These are phyloP conservation scores for Suillus occidentalis DNA, from an alignment of 768 basidiomycete species.

Conservation along the genomic window DNA sequence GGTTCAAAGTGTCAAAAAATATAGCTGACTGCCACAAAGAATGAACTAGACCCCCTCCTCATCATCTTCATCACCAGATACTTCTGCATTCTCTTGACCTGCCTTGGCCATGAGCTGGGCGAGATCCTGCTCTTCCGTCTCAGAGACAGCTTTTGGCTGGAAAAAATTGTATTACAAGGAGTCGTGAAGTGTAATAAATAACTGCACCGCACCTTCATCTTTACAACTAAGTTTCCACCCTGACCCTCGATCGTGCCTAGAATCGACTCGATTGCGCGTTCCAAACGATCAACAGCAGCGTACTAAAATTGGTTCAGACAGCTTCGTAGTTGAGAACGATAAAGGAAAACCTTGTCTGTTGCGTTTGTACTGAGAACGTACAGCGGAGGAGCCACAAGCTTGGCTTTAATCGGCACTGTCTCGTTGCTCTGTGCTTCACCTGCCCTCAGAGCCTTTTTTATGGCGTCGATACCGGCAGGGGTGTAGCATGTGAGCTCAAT, in stretches of 20 bases:
- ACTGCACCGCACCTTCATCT: conserved; percentile 78
- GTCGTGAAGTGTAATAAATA: not conserved
- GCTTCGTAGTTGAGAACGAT: not conserved
- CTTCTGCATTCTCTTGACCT: conserved; percentile 91
- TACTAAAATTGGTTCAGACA: conserved; percentile 41
- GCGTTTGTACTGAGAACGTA: conserved; percentile 96
- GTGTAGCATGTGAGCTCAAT: conserved; percentile 97
- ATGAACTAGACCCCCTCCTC: conserved; percentile 45
- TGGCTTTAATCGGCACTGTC: conserved; percentile 94
- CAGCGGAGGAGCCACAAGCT: conserved; percentile 92
- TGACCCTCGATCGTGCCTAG: conserved; percentile 79
- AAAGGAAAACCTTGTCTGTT: conserved; percentile 77
- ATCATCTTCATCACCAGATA: conserved; percentile 91
- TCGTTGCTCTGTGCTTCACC: conserved; percentile 89
- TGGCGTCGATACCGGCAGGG: conserved; percentile 94
- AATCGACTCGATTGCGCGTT: conserved; percentile 91
- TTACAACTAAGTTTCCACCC: conserved; percentile 85
- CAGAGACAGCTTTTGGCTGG: conserved; percentile 96
- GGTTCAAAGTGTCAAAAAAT: no score
- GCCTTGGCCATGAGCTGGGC: conserved; percentile 97
- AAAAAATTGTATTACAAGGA: not conserved
- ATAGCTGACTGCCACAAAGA: not conserved
- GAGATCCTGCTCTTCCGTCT: conserved; percentile 96
- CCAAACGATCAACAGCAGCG: conserved; percentile 89
- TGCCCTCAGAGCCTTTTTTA: conserved; percentile 85